A percentile compares a stretch with the other conserved stretches of the same genome.
Evolutionary conservation across 1,284 basidiomycete species (phyloP).

Genomic region (Puccinia polysora): DNA sequence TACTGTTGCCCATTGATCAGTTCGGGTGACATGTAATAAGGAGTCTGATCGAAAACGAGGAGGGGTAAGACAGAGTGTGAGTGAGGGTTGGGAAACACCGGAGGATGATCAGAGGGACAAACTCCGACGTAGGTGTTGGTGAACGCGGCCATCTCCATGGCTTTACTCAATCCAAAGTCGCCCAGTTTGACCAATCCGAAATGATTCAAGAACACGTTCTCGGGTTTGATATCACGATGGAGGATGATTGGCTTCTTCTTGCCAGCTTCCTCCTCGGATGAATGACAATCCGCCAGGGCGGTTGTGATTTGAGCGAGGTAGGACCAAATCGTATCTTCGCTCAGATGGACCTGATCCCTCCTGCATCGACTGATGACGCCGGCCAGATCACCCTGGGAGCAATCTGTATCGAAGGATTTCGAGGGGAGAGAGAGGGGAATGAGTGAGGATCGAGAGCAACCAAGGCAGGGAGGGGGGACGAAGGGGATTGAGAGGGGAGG

Average conservation of each 20-base stretch:
- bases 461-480: conserved; percentile 59
- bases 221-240: conserved; percentile 91
- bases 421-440: not conserved
- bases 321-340: conserved; percentile 89
- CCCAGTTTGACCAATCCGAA: conserved; percentile 79
- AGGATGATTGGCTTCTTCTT: conserved; percentile 59
- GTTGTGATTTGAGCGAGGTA: conserved; percentile 87
- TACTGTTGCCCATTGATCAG: conserved; percentile 92
- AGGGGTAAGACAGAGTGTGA: not conserved
- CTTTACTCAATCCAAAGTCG: conserved; percentile 92
- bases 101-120: no score
- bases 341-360: conserved; percentile 54
- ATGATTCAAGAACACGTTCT: conserved; percentile 86
- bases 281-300: conserved; percentile 87
- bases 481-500: conserved; percentile 49
- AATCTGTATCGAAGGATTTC: conserved; percentile 24
- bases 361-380: conserved; percentile 37
- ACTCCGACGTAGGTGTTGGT: conserved; percentile 96
- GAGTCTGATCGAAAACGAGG: conserved; percentile 62
- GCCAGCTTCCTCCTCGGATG: conserved; percentile 49
- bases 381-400: conserved; percentile 43
- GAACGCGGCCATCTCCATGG: conserved; percentile 76
- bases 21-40: conserved; percentile 98
- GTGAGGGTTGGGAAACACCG: not conserved
- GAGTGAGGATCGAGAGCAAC: not conserved